These are phyloP conservation scores for Termitomyces heimii DNA, from an alignment of 768 basidiomycete species.

Conservation along the genomic window DNA sequence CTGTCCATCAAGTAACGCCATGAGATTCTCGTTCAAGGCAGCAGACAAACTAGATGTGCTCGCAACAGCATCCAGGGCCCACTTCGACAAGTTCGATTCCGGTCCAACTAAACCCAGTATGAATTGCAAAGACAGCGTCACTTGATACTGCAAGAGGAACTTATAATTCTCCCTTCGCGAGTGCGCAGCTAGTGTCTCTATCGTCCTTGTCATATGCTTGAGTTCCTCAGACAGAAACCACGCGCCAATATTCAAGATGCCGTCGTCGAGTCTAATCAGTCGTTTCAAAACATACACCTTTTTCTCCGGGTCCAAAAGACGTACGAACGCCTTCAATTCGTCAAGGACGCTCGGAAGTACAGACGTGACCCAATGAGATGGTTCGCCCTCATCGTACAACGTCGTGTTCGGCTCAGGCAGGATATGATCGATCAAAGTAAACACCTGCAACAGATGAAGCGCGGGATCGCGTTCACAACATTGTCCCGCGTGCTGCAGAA, in stretches of 20 bases:
- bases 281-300: slow-evolving; percentile 48
- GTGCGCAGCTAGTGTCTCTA: slow-evolving; percentile 28
- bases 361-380: slow-evolving; percentile 41
- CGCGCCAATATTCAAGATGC: slow-evolving; percentile 52
- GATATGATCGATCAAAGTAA: slow-evolving; percentile 50
- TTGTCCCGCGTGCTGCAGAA: slow-evolving; percentile 45
- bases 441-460: slow-evolving; percentile 48
- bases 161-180: slow-evolving; percentile 26
- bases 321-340: slow-evolving; percentile 52
- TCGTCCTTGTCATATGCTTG: slow-evolving; percentile 37
- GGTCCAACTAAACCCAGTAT: slow-evolving; percentile 37
- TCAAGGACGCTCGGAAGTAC: slow-evolving; percentile 53
- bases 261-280: slow-evolving; percentile 52
- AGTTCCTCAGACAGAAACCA: slow-evolving; percentile 68
- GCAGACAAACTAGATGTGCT: slow-evolving; percentile 35
- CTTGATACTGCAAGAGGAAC: slow-evolving; percentile 39
- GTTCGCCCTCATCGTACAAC: slow-evolving; percentile 23
- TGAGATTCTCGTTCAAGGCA: slow-evolving; percentile 35
- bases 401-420: slow-evolving; percentile 33
- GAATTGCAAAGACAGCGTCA: slow-evolving; percentile 44
- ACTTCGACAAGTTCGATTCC: slow-evolving; percentile 31
- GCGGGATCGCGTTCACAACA: slow-evolving; percentile 47
- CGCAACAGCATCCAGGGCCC: slow-evolving; percentile 39
- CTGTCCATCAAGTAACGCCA: slow-evolving; percentile 40
- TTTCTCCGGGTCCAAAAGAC: slow-evolving; percentile 48